Evolutionary conservation across 2,329 filamentous ascomycete genomes (phyloP).

Genomic region (Clonostachys sp.): DNA sequence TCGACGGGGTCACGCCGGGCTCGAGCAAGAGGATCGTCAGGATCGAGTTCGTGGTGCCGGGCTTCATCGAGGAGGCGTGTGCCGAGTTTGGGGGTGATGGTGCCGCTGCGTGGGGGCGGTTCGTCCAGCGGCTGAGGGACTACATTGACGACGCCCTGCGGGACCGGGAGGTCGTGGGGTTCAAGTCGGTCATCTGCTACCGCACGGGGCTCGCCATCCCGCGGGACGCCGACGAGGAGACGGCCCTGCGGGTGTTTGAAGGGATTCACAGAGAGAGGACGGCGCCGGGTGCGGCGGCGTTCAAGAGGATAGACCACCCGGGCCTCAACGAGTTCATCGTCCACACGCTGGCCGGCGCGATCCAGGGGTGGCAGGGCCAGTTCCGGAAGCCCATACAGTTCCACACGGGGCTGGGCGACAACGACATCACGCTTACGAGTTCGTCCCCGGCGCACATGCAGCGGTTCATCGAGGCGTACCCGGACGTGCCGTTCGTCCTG

Average conservation of each 20-base stretch:
- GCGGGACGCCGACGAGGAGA: conserved; percentile 31
- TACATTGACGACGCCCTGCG: conserved; percentile 55
- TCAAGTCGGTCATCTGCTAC: conserved; percentile 83
- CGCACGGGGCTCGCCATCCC: conserved; percentile 66
- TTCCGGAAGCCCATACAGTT: conserved; percentile 73
- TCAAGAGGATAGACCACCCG: conserved; percentile 55
- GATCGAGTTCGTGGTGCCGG: conserved; percentile 68
- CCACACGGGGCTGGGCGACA: conserved; percentile 78
- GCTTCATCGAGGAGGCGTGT: conserved; percentile 47
- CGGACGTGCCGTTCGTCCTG: conserved; percentile 68
- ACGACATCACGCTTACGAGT: conserved; percentile 65
- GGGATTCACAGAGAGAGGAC: conserved; percentile 20
- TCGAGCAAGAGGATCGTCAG: conserved; percentile 70
- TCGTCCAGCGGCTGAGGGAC: conserved; percentile 41
- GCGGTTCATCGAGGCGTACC: conserved; percentile 64
- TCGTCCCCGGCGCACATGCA: conserved; percentile 76
- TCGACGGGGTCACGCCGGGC: conserved; percentile 59
- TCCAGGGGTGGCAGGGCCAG: conserved; percentile 36
- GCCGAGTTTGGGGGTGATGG: conserved; percentile 16
- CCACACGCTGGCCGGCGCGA: conserved; percentile 54
- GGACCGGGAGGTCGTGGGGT: conserved; percentile 61
- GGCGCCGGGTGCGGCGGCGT: conserved; percentile 13
- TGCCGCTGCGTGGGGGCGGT: conserved; percentile 23
- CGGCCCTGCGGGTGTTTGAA: conserved; percentile 29
- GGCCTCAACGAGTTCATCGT: conserved; percentile 68